A percentile compares a stretch with the other conserved stretches of the same genome.
Evolutionary conservation across 305 asterid species (phyloP).

Genomic region (Caryopteris hybrid): DNA sequence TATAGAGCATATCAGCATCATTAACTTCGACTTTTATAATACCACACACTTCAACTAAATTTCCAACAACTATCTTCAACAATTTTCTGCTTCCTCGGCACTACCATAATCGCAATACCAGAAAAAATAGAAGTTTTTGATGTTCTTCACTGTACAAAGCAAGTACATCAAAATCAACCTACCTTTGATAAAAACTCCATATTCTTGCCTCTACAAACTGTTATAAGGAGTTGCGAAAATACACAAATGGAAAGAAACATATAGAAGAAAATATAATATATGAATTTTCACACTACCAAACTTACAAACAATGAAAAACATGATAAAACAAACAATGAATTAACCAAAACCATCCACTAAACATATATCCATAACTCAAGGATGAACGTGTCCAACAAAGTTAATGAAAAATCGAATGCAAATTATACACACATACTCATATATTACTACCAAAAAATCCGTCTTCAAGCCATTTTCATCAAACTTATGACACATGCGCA

Average conservation of each 20-base stretch:
- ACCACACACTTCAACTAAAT: not conserved
- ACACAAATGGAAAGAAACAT: not conserved
- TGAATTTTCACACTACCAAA: no score
- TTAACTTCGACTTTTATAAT: not conserved
- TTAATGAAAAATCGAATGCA: not conserved
- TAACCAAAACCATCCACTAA: not conserved
- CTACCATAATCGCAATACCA: not conserved
- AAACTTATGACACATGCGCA: not conserved
- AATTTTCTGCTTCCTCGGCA: not conserved
- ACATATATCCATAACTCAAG: not conserved
- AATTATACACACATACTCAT: not conserved
- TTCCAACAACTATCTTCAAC: not conserved
- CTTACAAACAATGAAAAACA: no score
- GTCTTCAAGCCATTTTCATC: not conserved
- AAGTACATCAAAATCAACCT: not conserved
- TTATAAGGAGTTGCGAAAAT: not conserved
- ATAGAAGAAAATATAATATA: no score
- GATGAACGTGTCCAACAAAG: not conserved
- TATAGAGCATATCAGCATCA: not conserved
- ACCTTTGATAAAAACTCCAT: not conserved
- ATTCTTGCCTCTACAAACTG: not conserved
- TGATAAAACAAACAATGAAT: not conserved
- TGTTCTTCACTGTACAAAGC: not conserved
- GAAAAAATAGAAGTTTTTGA: not conserved
- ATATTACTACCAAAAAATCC: not conserved